Evolutionary conservation across 1,284 basidiomycete species (phyloP).

Genomic region (Ceratobasidium papillatum): DNA sequence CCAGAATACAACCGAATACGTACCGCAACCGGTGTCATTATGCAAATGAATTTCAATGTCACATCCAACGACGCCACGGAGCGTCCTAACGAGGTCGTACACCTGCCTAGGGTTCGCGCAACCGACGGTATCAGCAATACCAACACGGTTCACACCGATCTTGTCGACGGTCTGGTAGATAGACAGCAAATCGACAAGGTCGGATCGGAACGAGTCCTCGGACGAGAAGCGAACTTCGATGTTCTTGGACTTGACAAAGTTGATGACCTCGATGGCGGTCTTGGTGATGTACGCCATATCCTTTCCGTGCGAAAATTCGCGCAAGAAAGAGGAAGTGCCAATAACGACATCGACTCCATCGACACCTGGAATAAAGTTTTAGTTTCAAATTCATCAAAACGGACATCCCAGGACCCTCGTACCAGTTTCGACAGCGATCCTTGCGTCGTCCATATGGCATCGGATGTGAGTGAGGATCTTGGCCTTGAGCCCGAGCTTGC

Average conservation of each 20-base stretch:
- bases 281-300: conserved; percentile 99
- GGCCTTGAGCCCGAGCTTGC: conserved; percentile 96
- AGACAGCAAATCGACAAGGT: conserved; percentile 96
- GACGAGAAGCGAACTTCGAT: conserved; percentile 99
- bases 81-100: conserved; percentile 96
- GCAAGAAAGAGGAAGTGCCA: conserved; percentile 97
- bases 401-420: conserved; percentile 47
- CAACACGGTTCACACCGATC: conserved; percentile 98
- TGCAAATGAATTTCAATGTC: conserved; percentile 99
- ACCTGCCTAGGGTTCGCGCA: conserved; percentile 99
- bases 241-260: conserved; percentile 99
- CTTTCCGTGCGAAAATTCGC: conserved; percentile 99
- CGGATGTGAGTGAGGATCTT: conserved; percentile 99
- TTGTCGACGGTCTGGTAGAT: conserved; percentile 99
- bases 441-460: conserved; percentile 99
- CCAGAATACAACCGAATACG: conserved; percentile 57
- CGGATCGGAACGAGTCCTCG: conserved; percentile 99
- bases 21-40: conserved; percentile 92
- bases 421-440: conserved; percentile 99
- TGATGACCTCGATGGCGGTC: conserved; percentile 97
- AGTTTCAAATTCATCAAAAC: not conserved
- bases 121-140: conserved; percentile 99
- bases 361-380: conserved; percentile 67
- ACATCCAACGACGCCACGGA: conserved; percentile 93
- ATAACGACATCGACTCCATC: conserved; percentile 99